Base-by-base conservation (phyloP, 257 asterid species). In the Plantago elongata region DNA sequence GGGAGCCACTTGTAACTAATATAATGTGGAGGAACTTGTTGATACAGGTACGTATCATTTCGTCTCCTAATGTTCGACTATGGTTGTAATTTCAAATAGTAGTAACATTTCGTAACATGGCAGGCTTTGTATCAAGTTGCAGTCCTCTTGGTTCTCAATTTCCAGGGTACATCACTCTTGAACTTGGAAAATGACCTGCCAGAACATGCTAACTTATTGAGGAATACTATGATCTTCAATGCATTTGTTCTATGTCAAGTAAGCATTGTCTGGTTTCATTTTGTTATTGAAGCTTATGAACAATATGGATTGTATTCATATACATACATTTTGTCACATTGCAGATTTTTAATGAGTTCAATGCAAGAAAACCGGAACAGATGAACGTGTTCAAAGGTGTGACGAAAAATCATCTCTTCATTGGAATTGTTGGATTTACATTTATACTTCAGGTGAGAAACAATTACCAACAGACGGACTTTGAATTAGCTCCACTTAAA, bases 1-100 rank as follows among this genome's bases (percentile, higher is more conserved):
- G 97, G 85, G 97, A 92, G 75, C 95, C 95, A 7, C 90, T 92
- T 27, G 95, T 92, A 49, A 92, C 97, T 50, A 92, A 92, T 59
- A 83, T 92, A 70, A 86, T 92, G 99, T 92, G 97, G 97, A 84
- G 99, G 78, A 92, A 92, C 89, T 78, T 92, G 86, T 17, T 75
- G 27, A 62, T 92, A 50, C 99, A 92, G 95, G 97, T 86, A 22
- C 27, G 27, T 22, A 65, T 12, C 27, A 9, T 11, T 8, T 59
- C 44, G 17, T 47, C 51, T 65, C 67, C 5, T 27, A 4, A 52
- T n/a, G 40, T 52, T 30, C 8, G 40, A 34, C 40, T 5, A 9
- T 54, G 27, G 27, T 4, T 45, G 27, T 54, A 30, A 11, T 42
- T 72, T 34, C 40, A 34, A 34, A 34, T 34, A 34, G 7, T n/a